Evolutionary conservation across 1,284 basidiomycete genomes (phyloP).

Genomic region (Tranzscheliella williamsii): DNA sequence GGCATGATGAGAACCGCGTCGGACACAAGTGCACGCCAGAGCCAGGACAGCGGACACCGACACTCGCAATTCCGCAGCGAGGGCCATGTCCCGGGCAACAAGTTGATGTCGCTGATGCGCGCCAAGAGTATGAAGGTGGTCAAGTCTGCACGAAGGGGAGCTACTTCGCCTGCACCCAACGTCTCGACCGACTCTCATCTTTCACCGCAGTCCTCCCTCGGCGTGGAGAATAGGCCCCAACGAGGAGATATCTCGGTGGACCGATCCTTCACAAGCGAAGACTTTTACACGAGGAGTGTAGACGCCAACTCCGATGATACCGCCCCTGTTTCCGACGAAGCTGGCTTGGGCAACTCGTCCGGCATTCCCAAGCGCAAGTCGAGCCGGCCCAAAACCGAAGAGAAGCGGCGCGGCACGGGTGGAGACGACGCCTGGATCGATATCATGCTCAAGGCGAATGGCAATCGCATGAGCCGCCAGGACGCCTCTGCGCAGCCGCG

Average conservation of each 20-base stretch:
- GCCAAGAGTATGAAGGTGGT: constrained; percentile 29
- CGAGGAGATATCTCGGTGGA: constrained; percentile 13
- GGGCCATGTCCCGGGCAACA: constrained; percentile 10
- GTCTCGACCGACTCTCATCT: background rate
- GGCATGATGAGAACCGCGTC: background rate
- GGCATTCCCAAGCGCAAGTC: constrained; percentile 2
- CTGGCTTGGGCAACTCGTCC: too few relatives aligned
- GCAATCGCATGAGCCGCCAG: constrained; percentile 31
- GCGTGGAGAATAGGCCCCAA: constrained; percentile 4
- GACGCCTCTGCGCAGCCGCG: constrained; percentile 28
- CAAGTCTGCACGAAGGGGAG: constrained; percentile 19
- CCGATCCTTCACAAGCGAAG: constrained; percentile 39
- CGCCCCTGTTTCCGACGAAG: constrained; percentile 2
- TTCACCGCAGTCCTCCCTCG: too few relatives aligned
- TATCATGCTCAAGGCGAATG: constrained; percentile 33
- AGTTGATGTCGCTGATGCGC: constrained; percentile 30
- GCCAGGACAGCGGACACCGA: background rate
- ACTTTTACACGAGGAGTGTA: constrained; percentile 48
- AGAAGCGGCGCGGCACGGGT: constrained; percentile 10
- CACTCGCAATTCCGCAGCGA: constrained; percentile 17
- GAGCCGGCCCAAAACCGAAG: background rate
- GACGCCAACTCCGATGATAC: constrained; percentile 11
- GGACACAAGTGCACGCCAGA: background rate
- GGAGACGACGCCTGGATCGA: constrained; percentile 48
- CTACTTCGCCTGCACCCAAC: constrained; percentile 11